Evolutionary conservation across 306 rosid genomes (phyloP).

Genomic region (Quercus wislizeni): DNA sequence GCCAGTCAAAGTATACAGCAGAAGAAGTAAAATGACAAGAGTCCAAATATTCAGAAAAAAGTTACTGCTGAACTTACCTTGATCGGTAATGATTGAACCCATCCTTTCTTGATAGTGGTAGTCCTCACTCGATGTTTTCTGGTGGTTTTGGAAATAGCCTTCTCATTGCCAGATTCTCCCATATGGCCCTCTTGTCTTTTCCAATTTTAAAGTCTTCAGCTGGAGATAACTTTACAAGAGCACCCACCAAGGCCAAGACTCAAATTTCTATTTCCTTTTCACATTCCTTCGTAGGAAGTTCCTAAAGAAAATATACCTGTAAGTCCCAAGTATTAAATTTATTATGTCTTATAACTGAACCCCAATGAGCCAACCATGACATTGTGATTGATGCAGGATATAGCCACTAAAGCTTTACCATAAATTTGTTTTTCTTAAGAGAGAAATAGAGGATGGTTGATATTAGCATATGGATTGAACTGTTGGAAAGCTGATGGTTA

Average conservation of each 20-base stretch:
- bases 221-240: not conserved
- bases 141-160: conserved; percentile 24
- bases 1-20: not conserved
- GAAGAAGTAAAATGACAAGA: not conserved
- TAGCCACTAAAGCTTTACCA: too few relatives aligned
- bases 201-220: not conserved
- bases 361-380: not conserved
- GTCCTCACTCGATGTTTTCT: conserved; percentile 8
- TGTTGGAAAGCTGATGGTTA: not conserved
- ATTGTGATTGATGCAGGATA: too few relatives aligned
- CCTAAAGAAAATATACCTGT: not conserved
- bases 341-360: not conserved
- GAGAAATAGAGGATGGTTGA: too few relatives aligned
- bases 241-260: not conserved
- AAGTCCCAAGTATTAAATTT: not conserved
- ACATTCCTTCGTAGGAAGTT: not conserved
- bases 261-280: conserved; percentile 12
- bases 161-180: conserved; percentile 43
- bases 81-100: conserved; percentile 24
- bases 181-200: conserved; percentile 22
- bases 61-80: conserved; percentile 31
- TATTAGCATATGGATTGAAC: not conserved
- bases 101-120: conserved; percentile 27
- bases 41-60: not conserved
- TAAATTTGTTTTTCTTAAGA: too few relatives aligned